Percentiles rank a stretch among this genome's conserved stretches.
Evolutionary conservation across 2,329 filamentous ascomycete species (phyloP).

Genomic region (Coniochaeta prunicola): DNA sequence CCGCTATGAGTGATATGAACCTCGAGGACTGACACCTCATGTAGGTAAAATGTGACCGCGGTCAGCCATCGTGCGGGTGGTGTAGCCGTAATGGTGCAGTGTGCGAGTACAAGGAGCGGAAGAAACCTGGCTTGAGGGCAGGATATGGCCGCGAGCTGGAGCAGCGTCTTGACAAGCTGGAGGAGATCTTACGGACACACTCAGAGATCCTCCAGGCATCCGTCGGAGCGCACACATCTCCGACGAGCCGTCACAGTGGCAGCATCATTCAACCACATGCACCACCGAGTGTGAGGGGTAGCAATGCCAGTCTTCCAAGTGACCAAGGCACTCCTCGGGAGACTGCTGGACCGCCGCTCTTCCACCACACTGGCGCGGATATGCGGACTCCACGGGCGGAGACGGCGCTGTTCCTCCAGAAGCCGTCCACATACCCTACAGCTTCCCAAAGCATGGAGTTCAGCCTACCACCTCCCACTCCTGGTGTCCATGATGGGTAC

Average conservation of each 20-base stretch:
- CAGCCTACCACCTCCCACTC: slow-evolving; percentile 36
- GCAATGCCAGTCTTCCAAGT: slow-evolving; percentile 43
- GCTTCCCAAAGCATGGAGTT: slow-evolving; percentile 43
- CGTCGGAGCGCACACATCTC: slow-evolving; percentile 31
- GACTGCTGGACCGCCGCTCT: slow-evolving; percentile 28
- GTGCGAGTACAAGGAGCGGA: slow-evolving; percentile 63
- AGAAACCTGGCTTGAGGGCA: slow-evolving; percentile 58
- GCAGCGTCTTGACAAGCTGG: slow-evolving; percentile 62
- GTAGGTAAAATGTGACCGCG: slow-evolving; percentile 68
- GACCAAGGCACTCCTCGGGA: slow-evolving; percentile 51
- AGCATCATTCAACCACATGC: slow-evolving; percentile 17
- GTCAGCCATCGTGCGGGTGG: slow-evolving; percentile 65
- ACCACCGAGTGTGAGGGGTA: slow-evolving; percentile 37
- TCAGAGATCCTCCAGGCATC: slow-evolving; percentile 58
- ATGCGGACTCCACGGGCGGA: slow-evolving; percentile 48
- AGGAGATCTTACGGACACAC: slow-evolving; percentile 59
- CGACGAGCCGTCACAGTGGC: slow-evolving; percentile 13
- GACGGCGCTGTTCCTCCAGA: slow-evolving; percentile 54
- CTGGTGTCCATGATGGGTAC: slow-evolving; percentile 42
- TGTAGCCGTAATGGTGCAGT: slow-evolving; percentile 54
- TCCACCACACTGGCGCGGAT: slow-evolving; percentile 37
- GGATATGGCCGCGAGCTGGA: slow-evolving; percentile 69
- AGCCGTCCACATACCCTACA: slow-evolving; percentile 42
- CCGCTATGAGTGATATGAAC: not conserved
- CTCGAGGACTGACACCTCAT: slow-evolving; percentile 4